These are phyloP conservation scores for Vaccinium macrocarpon DNA, from an alignment of 148 eudicot genomes.

Conservation along the genomic window DNA sequence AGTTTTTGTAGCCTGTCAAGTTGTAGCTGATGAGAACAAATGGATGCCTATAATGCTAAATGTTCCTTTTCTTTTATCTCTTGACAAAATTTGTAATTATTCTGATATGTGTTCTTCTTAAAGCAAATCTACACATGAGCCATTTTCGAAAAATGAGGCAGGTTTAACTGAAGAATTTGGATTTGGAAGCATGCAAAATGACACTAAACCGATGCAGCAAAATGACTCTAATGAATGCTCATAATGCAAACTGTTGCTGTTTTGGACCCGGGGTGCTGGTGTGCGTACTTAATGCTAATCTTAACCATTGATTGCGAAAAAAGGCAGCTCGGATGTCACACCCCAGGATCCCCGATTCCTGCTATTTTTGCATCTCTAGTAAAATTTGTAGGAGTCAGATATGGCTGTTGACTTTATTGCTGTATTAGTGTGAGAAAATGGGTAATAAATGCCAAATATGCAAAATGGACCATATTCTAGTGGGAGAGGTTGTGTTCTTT, in stretches of 20 bases:
- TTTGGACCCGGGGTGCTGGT: too few relatives aligned
- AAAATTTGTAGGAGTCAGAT: background rate
- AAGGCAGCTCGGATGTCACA: too few relatives aligned
- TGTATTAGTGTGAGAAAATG: slow-evolving; percentile 21
- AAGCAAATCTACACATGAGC: background rate
- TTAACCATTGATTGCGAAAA: too few relatives aligned
- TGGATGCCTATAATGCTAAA: slow-evolving; percentile 14
- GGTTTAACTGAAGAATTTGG: too few relatives aligned
- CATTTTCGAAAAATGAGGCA: background rate
- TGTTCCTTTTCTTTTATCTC: slow-evolving; percentile 10
- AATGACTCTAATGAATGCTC: too few relatives aligned
- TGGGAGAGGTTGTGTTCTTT: slow-evolving; percentile 22
- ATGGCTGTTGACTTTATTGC: slow-evolving; percentile 22
- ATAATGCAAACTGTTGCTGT: too few relatives aligned
- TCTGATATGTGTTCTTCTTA: slow-evolving; percentile 22
- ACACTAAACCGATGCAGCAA: too few relatives aligned
- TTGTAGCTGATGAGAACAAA: slow-evolving; percentile 30
- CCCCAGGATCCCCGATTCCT: too few relatives aligned
- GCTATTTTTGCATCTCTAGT: too few relatives aligned
- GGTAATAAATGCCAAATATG: slow-evolving; percentile 40
- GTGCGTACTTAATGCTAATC: too few relatives aligned
- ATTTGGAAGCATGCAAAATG: too few relatives aligned
- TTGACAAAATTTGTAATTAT: background rate
- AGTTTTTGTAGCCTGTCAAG: slow-evolving; percentile 17
- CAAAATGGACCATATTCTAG: slow-evolving; percentile 27